Conservation (phyloP, 371 early-diverging fungal genomes). For the Amoeboaphelidium protococcarum region DNA sequence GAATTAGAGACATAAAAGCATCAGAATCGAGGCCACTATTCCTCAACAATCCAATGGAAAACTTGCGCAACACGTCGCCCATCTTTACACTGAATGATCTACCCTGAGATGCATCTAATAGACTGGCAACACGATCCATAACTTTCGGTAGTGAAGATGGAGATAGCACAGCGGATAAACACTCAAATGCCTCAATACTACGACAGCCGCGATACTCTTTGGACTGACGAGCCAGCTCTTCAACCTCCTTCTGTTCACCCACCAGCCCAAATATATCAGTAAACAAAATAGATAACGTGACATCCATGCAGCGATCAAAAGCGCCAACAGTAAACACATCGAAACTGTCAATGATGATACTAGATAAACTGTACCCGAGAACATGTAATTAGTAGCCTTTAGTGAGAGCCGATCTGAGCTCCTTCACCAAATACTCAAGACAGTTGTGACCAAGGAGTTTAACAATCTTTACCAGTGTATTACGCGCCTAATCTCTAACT, state of each 20-base stretch:
- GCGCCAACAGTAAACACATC: conserved; percentile 19
- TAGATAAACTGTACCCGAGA: conserved; percentile 59
- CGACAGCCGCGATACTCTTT: conserved; percentile 57
- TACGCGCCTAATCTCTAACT: conserved; percentile 55
- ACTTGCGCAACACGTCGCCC: conserved; percentile 39
- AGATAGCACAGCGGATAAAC: conserved; percentile 31
- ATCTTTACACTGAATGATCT: conserved; percentile 40
- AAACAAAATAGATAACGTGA: conserved; percentile 35
- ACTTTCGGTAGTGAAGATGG: too few species aligned
- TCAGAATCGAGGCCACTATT: too few species aligned
- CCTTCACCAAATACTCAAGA: conserved; percentile 57
- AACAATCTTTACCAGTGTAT: conserved; percentile 56
- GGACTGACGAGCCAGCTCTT: conserved; percentile 60
- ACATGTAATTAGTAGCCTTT: conserved; percentile 77
- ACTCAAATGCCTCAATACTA: conserved; percentile 54
- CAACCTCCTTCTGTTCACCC: conserved; percentile 63
- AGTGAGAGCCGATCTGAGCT: conserved; percentile 41
- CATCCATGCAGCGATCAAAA: conserved; percentile 45
- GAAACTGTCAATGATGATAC: conserved; percentile 26
- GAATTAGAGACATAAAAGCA: too few species aligned
- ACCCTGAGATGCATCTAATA: too few species aligned
- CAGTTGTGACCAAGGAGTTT: conserved; percentile 52
- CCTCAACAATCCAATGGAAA: conserved; percentile 51
- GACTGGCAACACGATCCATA: too few species aligned
- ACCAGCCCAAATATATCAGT: conserved; percentile 72